These are phyloP conservation scores for Pseudogymnoascus sp. DNA, from an alignment of 2,329 filamentous ascomycete species.

Conservation along the genomic window DNA sequence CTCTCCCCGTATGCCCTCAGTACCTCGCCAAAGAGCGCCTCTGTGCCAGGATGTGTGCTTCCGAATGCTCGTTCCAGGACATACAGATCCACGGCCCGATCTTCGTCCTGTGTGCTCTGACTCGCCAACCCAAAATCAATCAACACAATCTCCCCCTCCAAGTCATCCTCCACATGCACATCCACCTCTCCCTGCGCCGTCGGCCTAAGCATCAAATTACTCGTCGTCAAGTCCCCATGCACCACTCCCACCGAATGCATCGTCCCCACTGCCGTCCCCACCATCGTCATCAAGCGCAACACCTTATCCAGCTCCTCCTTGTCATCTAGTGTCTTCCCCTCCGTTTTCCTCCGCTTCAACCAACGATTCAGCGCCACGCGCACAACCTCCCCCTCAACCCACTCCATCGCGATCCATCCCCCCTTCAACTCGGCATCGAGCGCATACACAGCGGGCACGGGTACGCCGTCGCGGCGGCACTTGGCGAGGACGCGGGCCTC, in stretches of 20 bases:
- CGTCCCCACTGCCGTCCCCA: constrained; percentile 62
- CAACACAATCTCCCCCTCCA: constrained; percentile 70
- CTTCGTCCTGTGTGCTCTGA: constrained; percentile 76
- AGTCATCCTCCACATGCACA: constrained; percentile 21
- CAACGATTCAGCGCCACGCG: constrained; percentile 60
- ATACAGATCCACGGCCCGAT: constrained; percentile 91
- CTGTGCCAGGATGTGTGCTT: constrained; percentile 84
- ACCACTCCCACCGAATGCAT: constrained; percentile 81
- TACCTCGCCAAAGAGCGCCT: constrained; percentile 64
- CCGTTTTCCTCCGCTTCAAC: constrained; percentile 39
- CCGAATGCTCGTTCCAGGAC: constrained; percentile 91
- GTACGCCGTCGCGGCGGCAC: constrained; percentile 68
- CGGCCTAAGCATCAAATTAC: constrained; percentile 79
- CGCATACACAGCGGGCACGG: constrained; percentile 73
- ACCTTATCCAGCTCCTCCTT: constrained; percentile 27
- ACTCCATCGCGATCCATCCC: constrained; percentile 77
- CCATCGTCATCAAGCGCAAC: constrained; percentile 54
- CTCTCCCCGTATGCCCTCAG: constrained; percentile 63
- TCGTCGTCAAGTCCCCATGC: constrained; percentile 93
- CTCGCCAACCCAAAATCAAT: constrained; percentile 92
- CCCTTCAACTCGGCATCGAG: constrained; percentile 43
- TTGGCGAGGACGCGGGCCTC: constrained; percentile 80
- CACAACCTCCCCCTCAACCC: constrained; percentile 67
- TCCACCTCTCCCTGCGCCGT: constrained; percentile 18
- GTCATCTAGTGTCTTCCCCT: constrained; percentile 16